Conservation (phyloP, 2,329 filamentous ascomycete genomes). For the Fulvia fulva region DNA sequence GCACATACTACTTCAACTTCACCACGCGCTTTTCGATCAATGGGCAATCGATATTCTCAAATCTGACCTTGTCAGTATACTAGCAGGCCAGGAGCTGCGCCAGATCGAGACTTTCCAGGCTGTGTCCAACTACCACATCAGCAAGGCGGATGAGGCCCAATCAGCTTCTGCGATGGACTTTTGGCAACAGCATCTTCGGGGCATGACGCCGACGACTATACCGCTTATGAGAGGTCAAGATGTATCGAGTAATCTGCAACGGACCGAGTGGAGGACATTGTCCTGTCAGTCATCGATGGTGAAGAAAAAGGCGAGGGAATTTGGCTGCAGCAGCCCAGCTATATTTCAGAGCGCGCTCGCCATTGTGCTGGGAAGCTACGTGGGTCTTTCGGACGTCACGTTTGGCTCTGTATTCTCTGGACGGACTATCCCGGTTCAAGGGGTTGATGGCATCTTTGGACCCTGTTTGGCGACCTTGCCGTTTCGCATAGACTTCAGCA, state of each 20-base stretch:
- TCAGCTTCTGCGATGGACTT: slow-evolving; percentile 53
- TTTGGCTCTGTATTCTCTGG: slow-evolving; percentile 82
- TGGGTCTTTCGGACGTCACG: slow-evolving; percentile 62
- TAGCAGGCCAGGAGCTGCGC: slow-evolving; percentile 35
- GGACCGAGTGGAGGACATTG: slow-evolving; percentile 22
- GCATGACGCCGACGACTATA: slow-evolving; percentile 51
- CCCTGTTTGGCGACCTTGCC: slow-evolving; percentile 77
- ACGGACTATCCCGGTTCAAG: slow-evolving; percentile 65
- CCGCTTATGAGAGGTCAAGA: slow-evolving; percentile 54
- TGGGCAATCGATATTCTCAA: slow-evolving; percentile 77
- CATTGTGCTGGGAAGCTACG: slow-evolving; percentile 62
- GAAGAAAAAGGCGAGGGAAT: slow-evolving; percentile 8
- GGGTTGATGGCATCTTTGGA: slow-evolving; percentile 70
- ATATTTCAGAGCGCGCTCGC: slow-evolving; percentile 71
- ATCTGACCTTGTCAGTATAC: slow-evolving; percentile 57
- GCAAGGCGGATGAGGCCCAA: slow-evolving; percentile 16
- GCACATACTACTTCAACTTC: slow-evolving; percentile 56
- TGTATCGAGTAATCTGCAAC: slow-evolving; percentile 15
- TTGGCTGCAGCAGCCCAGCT: slow-evolving; percentile 60
- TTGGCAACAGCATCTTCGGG: slow-evolving; percentile 65
- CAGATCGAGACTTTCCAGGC: slow-evolving; percentile 57
- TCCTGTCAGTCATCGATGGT: slow-evolving; percentile 6
- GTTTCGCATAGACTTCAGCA: slow-evolving; percentile 58
- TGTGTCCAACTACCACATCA: slow-evolving; percentile 51
- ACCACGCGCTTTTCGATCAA: slow-evolving; percentile 88